These are phyloP conservation scores for Alisma plantagoaquatica DNA, from an alignment of 106 monocot species.

Conservation along the genomic window DNA sequence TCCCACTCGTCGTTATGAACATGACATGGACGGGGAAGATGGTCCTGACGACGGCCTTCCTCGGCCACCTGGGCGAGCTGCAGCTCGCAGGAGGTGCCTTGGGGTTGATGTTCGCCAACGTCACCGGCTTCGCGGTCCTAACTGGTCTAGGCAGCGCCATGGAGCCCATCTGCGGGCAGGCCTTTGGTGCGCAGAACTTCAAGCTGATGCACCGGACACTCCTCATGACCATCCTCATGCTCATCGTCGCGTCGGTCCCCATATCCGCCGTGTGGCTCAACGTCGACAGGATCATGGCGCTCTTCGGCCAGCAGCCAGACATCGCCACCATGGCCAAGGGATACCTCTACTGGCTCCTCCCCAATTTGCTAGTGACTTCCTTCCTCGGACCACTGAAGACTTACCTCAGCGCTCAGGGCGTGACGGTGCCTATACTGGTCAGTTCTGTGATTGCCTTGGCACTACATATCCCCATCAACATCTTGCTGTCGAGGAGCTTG, in stretches of 20 bases:
- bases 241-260: constrained; percentile 49
- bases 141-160: constrained; percentile 47
- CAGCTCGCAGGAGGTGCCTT: constrained; percentile 45
- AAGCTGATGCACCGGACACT: constrained; percentile 66
- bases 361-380: constrained; percentile 57
- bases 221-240: constrained; percentile 49
- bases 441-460: constrained; percentile 41
- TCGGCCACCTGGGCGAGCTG: constrained; percentile 35
- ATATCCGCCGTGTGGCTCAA: constrained; percentile 72
- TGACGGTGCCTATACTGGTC: constrained; percentile 63
- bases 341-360: constrained; percentile 52
- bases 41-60: constrained; percentile 34
- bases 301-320: constrained; percentile 53
- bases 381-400: constrained; percentile 77
- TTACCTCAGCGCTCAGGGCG: constrained; percentile 71
- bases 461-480: constrained; percentile 49
- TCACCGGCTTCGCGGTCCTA: constrained; percentile 54
- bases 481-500: constrained; percentile 28
- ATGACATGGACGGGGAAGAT: constrained; percentile 40
- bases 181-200: constrained; percentile 64
- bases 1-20: constrained; percentile 32
- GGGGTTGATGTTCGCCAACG: constrained; percentile 62
- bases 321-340: constrained; percentile 39
- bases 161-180: constrained; percentile 92
- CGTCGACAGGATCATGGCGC: constrained; percentile 43